Evolutionary conservation across 2,329 filamentous ascomycete genomes (phyloP).

Genomic region (Pseudocercospora cruenta): DNA sequence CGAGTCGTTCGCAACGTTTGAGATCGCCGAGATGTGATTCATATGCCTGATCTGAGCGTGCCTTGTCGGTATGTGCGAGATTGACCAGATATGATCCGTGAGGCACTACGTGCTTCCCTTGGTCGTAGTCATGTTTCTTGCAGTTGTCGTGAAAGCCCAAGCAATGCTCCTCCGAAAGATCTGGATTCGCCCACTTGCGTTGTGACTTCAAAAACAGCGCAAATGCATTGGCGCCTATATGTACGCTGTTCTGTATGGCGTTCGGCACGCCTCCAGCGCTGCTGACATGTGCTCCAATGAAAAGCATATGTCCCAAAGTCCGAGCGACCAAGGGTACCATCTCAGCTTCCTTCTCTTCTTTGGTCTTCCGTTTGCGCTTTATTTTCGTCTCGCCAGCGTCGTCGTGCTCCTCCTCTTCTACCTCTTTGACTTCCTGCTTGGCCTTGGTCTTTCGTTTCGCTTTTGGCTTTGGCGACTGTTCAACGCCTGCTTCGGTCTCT

Average conservation of each 20-base stretch:
- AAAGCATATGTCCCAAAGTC: slow-evolving; percentile 74
- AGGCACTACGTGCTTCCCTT: slow-evolving; percentile 74
- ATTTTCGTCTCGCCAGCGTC: slow-evolving; percentile 21
- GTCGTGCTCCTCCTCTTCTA: slow-evolving; percentile 15
- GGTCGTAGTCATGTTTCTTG: slow-evolving; percentile 70
- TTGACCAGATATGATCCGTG: slow-evolving; percentile 98
- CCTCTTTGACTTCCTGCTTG: slow-evolving; percentile 23
- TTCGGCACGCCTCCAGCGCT: slow-evolving; percentile 92
- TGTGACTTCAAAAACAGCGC: slow-evolving; percentile 96
- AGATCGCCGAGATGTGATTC: slow-evolving; percentile 85
- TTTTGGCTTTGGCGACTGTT: slow-evolving; percentile 13
- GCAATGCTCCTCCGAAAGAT: slow-evolving; percentile 69
- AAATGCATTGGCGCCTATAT: slow-evolving; percentile 78
- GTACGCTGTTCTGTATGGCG: slow-evolving; percentile 59
- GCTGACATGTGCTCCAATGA: slow-evolving; percentile 90
- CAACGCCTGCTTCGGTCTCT: not conserved
- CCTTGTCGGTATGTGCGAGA: slow-evolving; percentile 78
- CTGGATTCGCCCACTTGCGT: slow-evolving; percentile 87
- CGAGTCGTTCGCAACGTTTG: slow-evolving; percentile 78
- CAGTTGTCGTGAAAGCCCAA: slow-evolving; percentile 72
- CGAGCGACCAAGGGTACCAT: slow-evolving; percentile 69
- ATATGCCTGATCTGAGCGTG: slow-evolving; percentile 85
- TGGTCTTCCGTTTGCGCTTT: slow-evolving; percentile 57
- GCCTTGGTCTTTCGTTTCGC: slow-evolving; percentile 19
- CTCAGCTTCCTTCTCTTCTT: slow-evolving; percentile 60